Conservation (phyloP, 202 grass and related monocot genomes). For the Zoysia matrella region DNA sequence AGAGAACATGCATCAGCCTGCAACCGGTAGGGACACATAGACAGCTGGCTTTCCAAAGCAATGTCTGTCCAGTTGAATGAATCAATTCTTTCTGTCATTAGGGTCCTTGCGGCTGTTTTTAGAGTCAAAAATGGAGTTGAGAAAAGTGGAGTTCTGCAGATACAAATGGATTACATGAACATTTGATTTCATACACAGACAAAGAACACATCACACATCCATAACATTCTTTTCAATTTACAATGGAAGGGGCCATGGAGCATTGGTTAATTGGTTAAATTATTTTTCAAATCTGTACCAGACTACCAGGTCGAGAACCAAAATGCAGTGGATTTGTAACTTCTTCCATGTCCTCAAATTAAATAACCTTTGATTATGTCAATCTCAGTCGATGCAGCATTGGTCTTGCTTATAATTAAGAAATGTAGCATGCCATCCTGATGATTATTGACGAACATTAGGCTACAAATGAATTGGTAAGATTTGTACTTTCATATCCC, state of each 20-base stretch:
- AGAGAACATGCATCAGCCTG: too few species aligned
- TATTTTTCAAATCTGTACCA: slow-evolving; percentile 9
- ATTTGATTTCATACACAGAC: background rate
- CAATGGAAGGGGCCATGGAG: slow-evolving; percentile 9
- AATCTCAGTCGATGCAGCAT: background rate
- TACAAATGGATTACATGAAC: background rate
- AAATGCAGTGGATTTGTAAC: background rate
- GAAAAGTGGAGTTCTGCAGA: too few species aligned
- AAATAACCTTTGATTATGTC: slow-evolving; percentile 18
- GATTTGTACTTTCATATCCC: slow-evolving; percentile 33
- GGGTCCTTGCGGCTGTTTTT: too few species aligned
- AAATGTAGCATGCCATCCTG: slow-evolving; percentile 14
- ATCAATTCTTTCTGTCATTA: too few species aligned
- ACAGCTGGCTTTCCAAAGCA: too few species aligned
- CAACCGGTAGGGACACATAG: background rate
- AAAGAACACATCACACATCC: background rate
- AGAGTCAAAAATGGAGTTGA: too few species aligned
- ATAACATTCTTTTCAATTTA: slow-evolving; percentile 19
- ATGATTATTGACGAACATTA: slow-evolving; percentile 32
- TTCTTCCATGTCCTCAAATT: background rate
- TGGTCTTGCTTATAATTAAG: slow-evolving; percentile 1
- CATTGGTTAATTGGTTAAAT: background rate
- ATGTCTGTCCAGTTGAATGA: too few species aligned
- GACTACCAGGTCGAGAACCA: background rate
- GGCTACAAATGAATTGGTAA: slow-evolving; percentile 15